These are phyloP conservation scores for Alternaria alternata DNA, from an alignment of 2,329 filamentous ascomycete species.

Conservation along the genomic window DNA sequence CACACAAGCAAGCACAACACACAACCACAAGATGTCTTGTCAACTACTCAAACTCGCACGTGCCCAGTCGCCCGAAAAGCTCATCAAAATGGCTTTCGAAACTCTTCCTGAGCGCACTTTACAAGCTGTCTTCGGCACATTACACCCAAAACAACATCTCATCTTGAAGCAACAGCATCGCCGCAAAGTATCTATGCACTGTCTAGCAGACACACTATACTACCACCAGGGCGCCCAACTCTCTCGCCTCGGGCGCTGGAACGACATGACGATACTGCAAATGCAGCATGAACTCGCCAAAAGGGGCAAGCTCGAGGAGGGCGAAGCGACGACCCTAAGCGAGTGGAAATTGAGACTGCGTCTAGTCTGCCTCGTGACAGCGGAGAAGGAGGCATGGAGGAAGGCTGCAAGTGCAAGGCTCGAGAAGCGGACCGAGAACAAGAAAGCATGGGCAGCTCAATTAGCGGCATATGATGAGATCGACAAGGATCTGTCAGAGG, in stretches of 20 bases:
- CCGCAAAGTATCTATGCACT: background rate
- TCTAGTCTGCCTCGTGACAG: background rate
- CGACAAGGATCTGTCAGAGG: background rate
- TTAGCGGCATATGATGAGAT: background rate
- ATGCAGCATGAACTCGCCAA: slow-evolving; percentile 1
- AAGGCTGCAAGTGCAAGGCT: background rate
- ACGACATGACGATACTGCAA: slow-evolving; percentile 1
- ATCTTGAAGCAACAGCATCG: background rate
- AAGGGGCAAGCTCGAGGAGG: background rate
- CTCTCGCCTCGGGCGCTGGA: background rate
- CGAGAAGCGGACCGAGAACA: background rate
- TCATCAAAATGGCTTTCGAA: background rate
- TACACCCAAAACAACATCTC: background rate
- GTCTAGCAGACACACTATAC: slow-evolving; percentile 2
- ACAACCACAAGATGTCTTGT: background rate
- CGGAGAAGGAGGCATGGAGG: background rate
- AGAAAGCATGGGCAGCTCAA: background rate
- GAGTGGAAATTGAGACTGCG: background rate
- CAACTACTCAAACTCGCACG: background rate
- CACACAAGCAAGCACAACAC: background rate
- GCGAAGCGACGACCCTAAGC: background rate
- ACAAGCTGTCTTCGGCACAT: background rate
- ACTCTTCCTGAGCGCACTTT: background rate
- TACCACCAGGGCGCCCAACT: background rate
- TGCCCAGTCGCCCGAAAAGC: background rate